These are phyloP conservation scores for Daldinia childiae DNA, from an alignment of 495 filamentous ascomycete genomes.

Conservation along the genomic window DNA sequence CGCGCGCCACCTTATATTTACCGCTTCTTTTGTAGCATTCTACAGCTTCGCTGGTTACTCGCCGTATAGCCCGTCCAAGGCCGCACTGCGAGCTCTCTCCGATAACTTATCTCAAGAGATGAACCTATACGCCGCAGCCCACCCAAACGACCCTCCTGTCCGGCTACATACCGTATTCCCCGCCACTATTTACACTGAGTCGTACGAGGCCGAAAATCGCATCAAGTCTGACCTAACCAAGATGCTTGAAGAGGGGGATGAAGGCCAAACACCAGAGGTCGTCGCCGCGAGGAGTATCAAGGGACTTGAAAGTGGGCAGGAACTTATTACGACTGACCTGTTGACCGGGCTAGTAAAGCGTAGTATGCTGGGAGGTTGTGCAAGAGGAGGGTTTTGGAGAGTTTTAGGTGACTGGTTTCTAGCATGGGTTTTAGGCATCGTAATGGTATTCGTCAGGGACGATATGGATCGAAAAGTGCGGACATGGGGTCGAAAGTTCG, in stretches of 20 bases:
- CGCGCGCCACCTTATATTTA: slow-evolving; percentile 78
- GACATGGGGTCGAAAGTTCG: slow-evolving; percentile 19
- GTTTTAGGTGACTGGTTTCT: slow-evolving; percentile 9
- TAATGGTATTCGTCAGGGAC: slow-evolving; percentile 7
- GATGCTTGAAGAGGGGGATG: slow-evolving; percentile 77
- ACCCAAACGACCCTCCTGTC: slow-evolving; percentile 53
- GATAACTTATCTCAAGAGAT: slow-evolving; percentile 82
- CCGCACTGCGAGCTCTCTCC: slow-evolving; percentile 77
- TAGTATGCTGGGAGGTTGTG: slow-evolving; percentile 12
- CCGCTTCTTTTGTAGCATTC: slow-evolving; percentile 74
- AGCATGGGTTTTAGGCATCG: background rate
- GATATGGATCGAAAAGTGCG: slow-evolving; percentile 12
- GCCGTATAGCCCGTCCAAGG: slow-evolving; percentile 79
- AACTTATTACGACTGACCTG: slow-evolving; percentile 13
- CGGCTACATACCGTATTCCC: slow-evolving; percentile 81
- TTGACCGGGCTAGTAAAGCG: slow-evolving; percentile 8
- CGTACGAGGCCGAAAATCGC: slow-evolving; percentile 75
- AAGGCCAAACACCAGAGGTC: slow-evolving; percentile 69
- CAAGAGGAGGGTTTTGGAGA: slow-evolving; percentile 2
- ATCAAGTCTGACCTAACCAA: slow-evolving; percentile 81
- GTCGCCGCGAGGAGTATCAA: slow-evolving; percentile 57
- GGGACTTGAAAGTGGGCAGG: slow-evolving; percentile 66
- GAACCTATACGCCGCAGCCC: slow-evolving; percentile 70
- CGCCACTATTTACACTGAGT: slow-evolving; percentile 73
- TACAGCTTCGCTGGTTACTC: slow-evolving; percentile 77